Conservation (phyloP, 1,284 basidiomycete genomes). For the Schizopora paradoxa region DNA sequence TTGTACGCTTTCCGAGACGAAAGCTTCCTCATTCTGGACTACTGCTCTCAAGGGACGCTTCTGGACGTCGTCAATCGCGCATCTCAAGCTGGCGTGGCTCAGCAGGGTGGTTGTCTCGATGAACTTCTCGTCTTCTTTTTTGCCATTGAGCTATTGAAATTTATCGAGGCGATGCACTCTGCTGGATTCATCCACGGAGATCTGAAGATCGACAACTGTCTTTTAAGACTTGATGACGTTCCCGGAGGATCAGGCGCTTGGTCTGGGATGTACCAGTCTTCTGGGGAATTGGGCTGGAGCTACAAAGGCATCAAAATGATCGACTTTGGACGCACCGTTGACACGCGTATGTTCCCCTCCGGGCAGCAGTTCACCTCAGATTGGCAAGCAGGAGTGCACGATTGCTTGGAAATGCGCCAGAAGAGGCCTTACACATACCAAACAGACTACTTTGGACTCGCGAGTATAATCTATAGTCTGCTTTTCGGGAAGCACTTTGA, state of each 20-base stretch:
- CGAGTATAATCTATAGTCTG: conserved; percentile 91
- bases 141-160: conserved; percentile 81
- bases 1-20: conserved; percentile 86
- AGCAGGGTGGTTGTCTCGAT: conserved; percentile 81
- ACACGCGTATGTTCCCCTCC: conserved; percentile 73
- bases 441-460: conserved; percentile 93
- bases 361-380: conserved; percentile 82
- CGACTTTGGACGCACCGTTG: conserved; percentile 94
- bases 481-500: conserved; percentile 95
- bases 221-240: conserved; percentile 83
- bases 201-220: conserved; percentile 98
- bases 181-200: conserved; percentile 93
- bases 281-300: conserved; percentile 80
- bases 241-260: conserved; percentile 67
- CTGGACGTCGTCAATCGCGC: conserved; percentile 92
- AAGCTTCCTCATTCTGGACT: conserved; percentile 85
- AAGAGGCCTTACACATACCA: conserved; percentile 87
- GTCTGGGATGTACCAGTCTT: conserved; percentile 69
- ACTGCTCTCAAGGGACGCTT: conserved; percentile 88
- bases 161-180: conserved; percentile 79
- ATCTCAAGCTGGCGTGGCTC: conserved; percentile 57
- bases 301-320: conserved; percentile 89
- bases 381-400: conserved; percentile 83
- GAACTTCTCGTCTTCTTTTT: conserved; percentile 97
- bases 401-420: conserved; percentile 88